These are phyloP conservation scores for Wickerhamomyces xylosicus DNA, from an alignment of 805 yeast genomes.

Conservation along the genomic window DNA sequence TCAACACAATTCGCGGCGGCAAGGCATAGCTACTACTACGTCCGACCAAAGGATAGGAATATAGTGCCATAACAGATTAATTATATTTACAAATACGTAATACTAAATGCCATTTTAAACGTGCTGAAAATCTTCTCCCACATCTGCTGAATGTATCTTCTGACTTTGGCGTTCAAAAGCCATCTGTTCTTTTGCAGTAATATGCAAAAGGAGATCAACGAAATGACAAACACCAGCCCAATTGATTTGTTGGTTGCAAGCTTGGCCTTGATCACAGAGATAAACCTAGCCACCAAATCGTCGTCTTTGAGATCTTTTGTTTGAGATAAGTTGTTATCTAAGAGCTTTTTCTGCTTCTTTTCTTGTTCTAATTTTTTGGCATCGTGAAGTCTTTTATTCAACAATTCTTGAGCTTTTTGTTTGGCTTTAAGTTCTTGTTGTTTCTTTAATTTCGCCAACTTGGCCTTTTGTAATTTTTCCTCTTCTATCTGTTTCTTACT, in stretches of 20 bases:
- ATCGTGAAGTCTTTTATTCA: constrained; percentile 5
- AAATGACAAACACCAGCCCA: constrained; percentile 5
- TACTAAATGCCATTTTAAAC: constrained; percentile 17
- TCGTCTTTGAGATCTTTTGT: background rate
- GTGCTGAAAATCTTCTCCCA: constrained; percentile 13
- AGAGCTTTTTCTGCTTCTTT: constrained; percentile 1
- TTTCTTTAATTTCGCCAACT: constrained; percentile 7
- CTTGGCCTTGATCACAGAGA: constrained; percentile 8
- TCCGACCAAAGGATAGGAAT: no score
- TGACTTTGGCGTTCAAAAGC: constrained; percentile 7
- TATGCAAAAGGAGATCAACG: constrained; percentile 9
- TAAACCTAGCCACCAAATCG: background rate
- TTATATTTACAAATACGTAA: constrained; percentile 18
- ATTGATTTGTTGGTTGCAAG: constrained; percentile 4
- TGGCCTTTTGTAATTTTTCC: constrained; percentile 6
- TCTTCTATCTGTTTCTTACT: constrained; percentile 5
- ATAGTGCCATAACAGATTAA: no score
- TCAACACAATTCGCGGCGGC: no score
- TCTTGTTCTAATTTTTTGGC: constrained; percentile 5
- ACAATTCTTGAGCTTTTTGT: constrained; percentile 5
- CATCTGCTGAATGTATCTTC: constrained; percentile 2
- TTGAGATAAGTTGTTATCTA: constrained; percentile 1
- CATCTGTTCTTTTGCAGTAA: constrained; percentile 7
- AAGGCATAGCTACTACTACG: no score
- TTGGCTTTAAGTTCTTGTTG: constrained; percentile 3